Evolutionary conservation across 1,284 basidiomycete genomes (phyloP), one percentile per base, ranked within the genome.

Genomic region (Mrakiaceae sp.): DNA sequence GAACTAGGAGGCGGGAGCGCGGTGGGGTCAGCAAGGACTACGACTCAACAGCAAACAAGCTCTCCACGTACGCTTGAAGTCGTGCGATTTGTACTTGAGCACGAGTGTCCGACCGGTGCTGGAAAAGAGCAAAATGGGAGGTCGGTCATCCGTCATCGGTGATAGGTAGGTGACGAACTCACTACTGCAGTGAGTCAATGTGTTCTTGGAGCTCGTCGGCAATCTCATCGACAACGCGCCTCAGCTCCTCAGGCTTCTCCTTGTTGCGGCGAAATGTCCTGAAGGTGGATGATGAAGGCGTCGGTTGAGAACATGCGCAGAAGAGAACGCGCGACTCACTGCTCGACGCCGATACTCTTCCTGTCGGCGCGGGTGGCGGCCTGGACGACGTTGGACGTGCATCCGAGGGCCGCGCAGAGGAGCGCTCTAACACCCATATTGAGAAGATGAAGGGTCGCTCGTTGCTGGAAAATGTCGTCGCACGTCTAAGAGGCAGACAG

Each of bases 291-390:
- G 50, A 90, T 71, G n/a, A 93, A 87, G 67, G 81, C 81, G 0
- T 81, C 79, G 66, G 82, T 81, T 66, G 87, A 80, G 14, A 77
- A 79, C 61, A 90, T 78, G 2, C 88, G 79, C 12, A n/a, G 53
- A 27, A 54, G 42, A 44, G 50, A 54, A 59, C 59, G 40, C 2
- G 48, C n/a, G 40, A 68, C 73, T 59, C 70, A 90, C 88, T 87
- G 80, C 77, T 97, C 93, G 16, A 87, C 84, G 2, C 93, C 92
- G 49, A 96, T 88, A 68, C 89, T 91, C 77, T 93, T 95, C 56
- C 88, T 79, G 71, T 89, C 87, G 69, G 89, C 88, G 67, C 90
- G 79, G 68, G 81, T 81, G 59, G 83, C 79, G 1, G 90, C 85
- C 66, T 84, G 79, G 9, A 96, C 90, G 3, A 81, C 76, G 70